Base-by-base conservation (phyloP, 2,329 filamentous ascomycete species). In the Boeremia lycopersici region DNA sequence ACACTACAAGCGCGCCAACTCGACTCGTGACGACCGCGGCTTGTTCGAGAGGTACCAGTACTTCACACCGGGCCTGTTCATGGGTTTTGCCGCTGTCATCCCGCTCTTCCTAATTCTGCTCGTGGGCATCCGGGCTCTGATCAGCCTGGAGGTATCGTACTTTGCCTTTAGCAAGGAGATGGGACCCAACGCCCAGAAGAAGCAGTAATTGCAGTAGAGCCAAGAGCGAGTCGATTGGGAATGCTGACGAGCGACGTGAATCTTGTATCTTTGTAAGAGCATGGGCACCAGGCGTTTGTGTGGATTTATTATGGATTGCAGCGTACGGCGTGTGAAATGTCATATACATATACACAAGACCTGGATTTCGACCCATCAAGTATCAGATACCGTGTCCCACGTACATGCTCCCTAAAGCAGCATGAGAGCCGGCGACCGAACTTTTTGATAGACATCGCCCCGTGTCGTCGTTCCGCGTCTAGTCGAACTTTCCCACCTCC, bases 151-250 rank as follows among this genome's bases (percentile, higher is more conserved):
- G 74, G 91, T 98, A 28, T 90, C 91, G 1, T 98, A 98, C 74
- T 91, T 90, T 60, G 92, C 95, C 1, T 99, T 98, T 73, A 93
- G 96, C 73, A 97, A 96, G 81, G 93, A 97, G 66, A 96, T 91
- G 82, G 91, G 92, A 0, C 90, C 91, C n/a, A 82, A 86, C 33
- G 89, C 89, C 29, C 90, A 96, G 77, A 96, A 93, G 85, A 96
- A 86, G 73, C 83, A 88, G 76, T 83, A 82, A 28, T 41, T 47
- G 46, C 11, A 49, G 52, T 35, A 34, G 41, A 26, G 5, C 7
- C 9, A 2, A 15, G 17, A 23, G 35, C 8, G 13, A 23, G 25
- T 5, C 12, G 33, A n/a, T 23, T 30, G 17, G 31, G 38, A 19
- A 26, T 13, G 2, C 34, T 7, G 23, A 39, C 12, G 43, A 51